phyloP scores from a whole-genome alignment of 2,329 filamentous ascomycete genomes.

The Colletotrichum brevisporum region DNA sequence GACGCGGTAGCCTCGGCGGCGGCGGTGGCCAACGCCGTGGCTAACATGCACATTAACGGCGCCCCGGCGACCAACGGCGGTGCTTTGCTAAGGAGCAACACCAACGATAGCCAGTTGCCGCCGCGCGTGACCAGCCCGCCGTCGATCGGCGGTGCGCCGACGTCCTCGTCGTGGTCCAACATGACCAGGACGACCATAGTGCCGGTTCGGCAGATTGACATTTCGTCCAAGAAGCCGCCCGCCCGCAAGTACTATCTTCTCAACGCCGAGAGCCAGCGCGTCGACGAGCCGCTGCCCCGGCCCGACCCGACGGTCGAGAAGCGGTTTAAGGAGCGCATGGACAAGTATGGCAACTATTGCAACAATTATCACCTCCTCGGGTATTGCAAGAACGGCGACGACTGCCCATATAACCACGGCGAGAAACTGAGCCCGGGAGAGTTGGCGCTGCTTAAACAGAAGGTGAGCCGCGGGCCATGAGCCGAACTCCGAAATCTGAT shows the following conservation, averaged over 20 bases:
- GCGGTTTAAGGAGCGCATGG: slow-evolving; percentile 41
- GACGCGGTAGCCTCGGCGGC: background rate
- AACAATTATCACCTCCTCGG: slow-evolving; percentile 43
- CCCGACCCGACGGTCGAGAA: slow-evolving; percentile 42
- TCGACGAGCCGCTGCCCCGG: slow-evolving; percentile 48
- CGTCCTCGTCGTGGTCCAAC: slow-evolving; percentile 43
- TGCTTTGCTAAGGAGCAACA: slow-evolving; percentile 10
- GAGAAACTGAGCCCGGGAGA: slow-evolving; percentile 39
- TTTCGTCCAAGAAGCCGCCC: slow-evolving; percentile 44
- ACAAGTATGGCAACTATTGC: slow-evolving; percentile 42
- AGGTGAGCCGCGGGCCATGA: slow-evolving; percentile 19
- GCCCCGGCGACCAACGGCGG: background rate
- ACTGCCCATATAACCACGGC: slow-evolving; percentile 43
- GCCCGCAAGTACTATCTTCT: slow-evolving; percentile 46
- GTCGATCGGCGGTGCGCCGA: slow-evolving; percentile 18
- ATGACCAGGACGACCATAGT: slow-evolving; percentile 37
- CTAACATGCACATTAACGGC: background rate
- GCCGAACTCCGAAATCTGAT: background rate
- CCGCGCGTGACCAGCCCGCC: background rate
- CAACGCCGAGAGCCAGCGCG: slow-evolving; percentile 49
- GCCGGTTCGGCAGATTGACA: slow-evolving; percentile 45
- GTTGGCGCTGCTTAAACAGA: slow-evolving; percentile 42
- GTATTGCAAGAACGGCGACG: slow-evolving; percentile 39
- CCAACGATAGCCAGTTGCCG: background rate
- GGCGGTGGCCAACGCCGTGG: background rate